These are phyloP conservation scores for Cryptosporidium ryanae DNA, from an alignment of 169 alveolate species.

Conservation along the genomic window DNA sequence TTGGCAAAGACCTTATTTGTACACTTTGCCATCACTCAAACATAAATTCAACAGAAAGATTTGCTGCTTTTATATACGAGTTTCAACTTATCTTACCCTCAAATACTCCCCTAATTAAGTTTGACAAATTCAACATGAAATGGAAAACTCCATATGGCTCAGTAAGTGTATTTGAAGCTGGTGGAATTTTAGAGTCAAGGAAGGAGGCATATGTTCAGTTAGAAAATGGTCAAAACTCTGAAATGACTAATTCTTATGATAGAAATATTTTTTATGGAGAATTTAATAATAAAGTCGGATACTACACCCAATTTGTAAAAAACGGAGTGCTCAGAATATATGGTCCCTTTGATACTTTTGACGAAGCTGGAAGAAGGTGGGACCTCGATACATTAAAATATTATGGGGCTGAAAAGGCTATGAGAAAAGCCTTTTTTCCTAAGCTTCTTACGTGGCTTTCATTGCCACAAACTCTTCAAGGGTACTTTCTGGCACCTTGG, in stretches of 20 bases:
- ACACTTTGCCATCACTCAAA: conserved; percentile 20
- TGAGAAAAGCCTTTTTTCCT: conserved; percentile 58
- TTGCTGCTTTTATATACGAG: conserved; percentile 33
- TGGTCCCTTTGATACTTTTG: conserved; percentile 69
- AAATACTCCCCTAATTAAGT: conserved; percentile 45
- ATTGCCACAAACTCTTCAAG: conserved; percentile 54
- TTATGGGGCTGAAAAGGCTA: conserved; percentile 72
- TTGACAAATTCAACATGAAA: conserved; percentile 53
- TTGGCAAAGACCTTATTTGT: conserved; percentile 23
- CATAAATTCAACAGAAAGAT: conserved; percentile 17
- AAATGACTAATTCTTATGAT: conserved; percentile 30
- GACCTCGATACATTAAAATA: conserved; percentile 68
- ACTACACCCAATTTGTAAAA: conserved; percentile 63
- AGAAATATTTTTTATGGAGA: conserved; percentile 68
- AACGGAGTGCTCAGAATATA: conserved; percentile 69
- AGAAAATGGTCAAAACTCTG: conserved; percentile 16
- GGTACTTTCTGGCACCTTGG: conserved; percentile 75
- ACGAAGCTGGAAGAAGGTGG: conserved; percentile 75
- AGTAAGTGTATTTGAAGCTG: conserved; percentile 35
- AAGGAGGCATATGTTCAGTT: conserved; percentile 39
- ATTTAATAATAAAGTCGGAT: conserved; percentile 25
- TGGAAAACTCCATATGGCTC: conserved; percentile 74
- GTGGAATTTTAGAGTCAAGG: conserved; percentile 64
- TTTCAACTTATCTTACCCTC: conserved; percentile 31
- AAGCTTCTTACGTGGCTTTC: conserved; percentile 69